Evolutionary conservation across 2,329 filamentous ascomycete species (phyloP).

Genomic region (Botrytis porri): DNA sequence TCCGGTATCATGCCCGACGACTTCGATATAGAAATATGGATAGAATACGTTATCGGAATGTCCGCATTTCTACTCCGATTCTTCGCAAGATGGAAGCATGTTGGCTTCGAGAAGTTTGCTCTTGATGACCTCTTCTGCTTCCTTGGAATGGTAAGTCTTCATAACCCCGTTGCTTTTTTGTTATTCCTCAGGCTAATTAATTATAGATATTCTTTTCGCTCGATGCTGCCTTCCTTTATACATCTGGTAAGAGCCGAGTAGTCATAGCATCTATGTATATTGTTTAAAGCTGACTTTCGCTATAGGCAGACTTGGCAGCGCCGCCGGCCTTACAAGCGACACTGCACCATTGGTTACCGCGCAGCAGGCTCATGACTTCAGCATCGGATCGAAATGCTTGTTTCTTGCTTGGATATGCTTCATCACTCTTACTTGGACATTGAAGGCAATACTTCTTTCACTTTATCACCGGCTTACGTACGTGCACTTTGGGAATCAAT

Average conservation of each 20-base stretch:
- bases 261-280: neutral
- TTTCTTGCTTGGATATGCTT: constrained; percentile 7
- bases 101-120: constrained; percentile 3
- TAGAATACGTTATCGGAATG: neutral
- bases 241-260: neutral
- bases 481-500: neutral
- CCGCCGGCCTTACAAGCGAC: neutral
- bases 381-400: neutral
- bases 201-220: neutral
- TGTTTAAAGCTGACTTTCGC: neutral
- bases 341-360: neutral
- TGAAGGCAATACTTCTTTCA: constrained; percentile 6
- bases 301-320: neutral
- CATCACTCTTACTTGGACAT: constrained; percentile 1
- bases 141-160: neutral
- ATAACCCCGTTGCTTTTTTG: neutral
- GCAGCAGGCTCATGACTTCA: neutral
- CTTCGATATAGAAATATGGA: neutral
- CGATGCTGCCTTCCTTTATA: neutral
- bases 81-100: constrained; percentile 2
- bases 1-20: neutral
- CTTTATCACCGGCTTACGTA: neutral
- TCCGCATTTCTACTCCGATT: neutral
- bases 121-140: neutral
- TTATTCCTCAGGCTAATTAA: neutral